Evolutionary conservation across 305 asterid genomes (phyloP), one percentile per base, ranked within the genome.

Genomic region (Vinca major): DNA sequence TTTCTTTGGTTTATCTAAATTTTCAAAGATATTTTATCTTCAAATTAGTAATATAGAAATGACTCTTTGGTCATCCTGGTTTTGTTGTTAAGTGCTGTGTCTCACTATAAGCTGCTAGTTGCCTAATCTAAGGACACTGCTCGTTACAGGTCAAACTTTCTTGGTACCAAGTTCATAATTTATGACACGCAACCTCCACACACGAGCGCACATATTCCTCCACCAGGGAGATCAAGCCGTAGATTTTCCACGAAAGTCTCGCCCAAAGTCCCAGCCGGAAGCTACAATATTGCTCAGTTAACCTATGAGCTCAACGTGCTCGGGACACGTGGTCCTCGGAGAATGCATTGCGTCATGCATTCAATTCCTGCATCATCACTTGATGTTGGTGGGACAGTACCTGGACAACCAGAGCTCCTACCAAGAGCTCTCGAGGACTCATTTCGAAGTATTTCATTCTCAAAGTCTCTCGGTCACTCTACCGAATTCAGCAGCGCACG

Each of bases 251-350:
- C 84, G 79, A 91, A 90, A 74, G 95, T 88, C 8, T 86, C 94
- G 44, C 95, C 97, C 0, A 90, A 88, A 74, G 89, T 90, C 6
- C 95, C 95, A 1, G 77, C 85, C 0, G 95, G 97, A 20, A 90
- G 83, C 73, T 88, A 83, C 85, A 85, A 77, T 83, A 83, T 88
- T 74, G 78, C 96, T 77, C 96, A 88, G 60, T 83, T 90, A 66
- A 49, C 89, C 5, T 90, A 90, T 40, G 97, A 90, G 77, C 84
- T 90, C 48, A 90, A 91, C 16, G 98, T 91, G 73, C 96, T 91
- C 1, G 96, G 98, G 19, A 91, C 98, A 13, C 84, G 96, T 62
- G 98, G 98, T 26, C 96, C 98, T 1, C 83, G 98, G 7, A 82
- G 89, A 62, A 91, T 91, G 98, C 88, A 86, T 76, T 89, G 98